These are phyloP conservation scores for Candolleomyces eurysporus DNA, from an alignment of 768 basidiomycete species.

Conservation along the genomic window DNA sequence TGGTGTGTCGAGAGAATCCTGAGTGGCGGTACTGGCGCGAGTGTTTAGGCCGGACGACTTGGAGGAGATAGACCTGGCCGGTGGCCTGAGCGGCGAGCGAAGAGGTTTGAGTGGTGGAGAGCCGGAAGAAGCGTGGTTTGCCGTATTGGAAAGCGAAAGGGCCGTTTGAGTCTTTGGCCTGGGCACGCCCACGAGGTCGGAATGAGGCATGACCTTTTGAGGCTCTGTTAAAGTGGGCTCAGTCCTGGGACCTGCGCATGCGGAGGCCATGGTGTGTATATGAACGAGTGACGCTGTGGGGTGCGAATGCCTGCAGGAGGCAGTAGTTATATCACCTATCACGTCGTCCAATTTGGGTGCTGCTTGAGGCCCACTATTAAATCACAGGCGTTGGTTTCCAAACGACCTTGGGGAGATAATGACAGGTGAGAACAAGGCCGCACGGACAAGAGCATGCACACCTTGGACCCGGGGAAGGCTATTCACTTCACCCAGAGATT, in stretches of 20 bases:
- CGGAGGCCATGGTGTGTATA: not conserved
- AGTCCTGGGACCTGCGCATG: not conserved
- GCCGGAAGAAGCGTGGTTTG: conserved; percentile 12
- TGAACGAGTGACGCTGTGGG: not conserved
- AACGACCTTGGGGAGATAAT: not conserved
- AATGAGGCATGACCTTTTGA: conserved; percentile 8
- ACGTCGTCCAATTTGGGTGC: not conserved
- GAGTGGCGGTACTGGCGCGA: conserved; percentile 7
- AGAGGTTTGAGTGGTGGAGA: conserved; percentile 17
- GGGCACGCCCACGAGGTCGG: conserved; percentile 8
- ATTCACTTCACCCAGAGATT: conserved; percentile 2
- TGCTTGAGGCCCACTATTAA: not conserved
- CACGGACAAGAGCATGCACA: not conserved
- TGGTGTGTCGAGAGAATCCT: conserved; percentile 7
- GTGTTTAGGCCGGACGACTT: conserved; percentile 11
- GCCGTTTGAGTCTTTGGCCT: conserved; percentile 2
- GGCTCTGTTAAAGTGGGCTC: not conserved
- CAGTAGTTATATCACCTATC: not conserved
- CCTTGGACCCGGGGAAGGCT: not conserved
- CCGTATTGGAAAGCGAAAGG: conserved; percentile 1
- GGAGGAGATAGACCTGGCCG: conserved; percentile 25
- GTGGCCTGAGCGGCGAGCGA: conserved; percentile 37
- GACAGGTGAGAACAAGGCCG: not conserved
- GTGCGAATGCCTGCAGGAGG: not conserved
- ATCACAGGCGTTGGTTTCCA: not conserved